Conservation (phyloP, 352 stramenopile species). For the Globisporangium nunn region DNA sequence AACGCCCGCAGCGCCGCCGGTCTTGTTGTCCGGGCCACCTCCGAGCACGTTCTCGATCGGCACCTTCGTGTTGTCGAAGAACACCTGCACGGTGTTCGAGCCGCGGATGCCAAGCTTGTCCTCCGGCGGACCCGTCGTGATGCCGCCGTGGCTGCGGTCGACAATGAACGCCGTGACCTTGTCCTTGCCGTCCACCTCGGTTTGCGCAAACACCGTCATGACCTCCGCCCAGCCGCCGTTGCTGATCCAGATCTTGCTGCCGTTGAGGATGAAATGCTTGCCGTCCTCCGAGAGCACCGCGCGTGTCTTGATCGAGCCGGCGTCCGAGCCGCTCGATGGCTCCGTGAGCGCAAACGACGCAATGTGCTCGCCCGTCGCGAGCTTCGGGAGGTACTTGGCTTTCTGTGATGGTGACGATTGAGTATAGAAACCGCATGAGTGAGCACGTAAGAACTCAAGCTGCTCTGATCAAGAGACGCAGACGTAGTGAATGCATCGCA, state of each 20-base stretch:
- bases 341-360: constrained; percentile 88
- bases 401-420: constrained; percentile 25
- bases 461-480: too few relatives aligned
- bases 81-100: constrained; percentile 95
- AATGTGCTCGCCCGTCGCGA: constrained; percentile 84
- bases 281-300: constrained; percentile 88
- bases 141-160: constrained; percentile 87
- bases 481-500: background rate
- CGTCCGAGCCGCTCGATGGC: constrained; percentile 87
- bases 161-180: constrained; percentile 98
- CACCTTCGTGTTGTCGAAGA: constrained; percentile 94
- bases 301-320: constrained; percentile 86
- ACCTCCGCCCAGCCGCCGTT: constrained; percentile 94
- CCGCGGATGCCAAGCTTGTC: constrained; percentile 97
- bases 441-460: too few relatives aligned
- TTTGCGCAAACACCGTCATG: constrained; percentile 97
- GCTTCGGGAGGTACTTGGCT: constrained; percentile 85
- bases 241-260: constrained; percentile 97
- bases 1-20: constrained; percentile 57
- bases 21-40: constrained; percentile 66
- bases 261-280: constrained; percentile 89
- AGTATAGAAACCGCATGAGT: too few relatives aligned
- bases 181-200: constrained; percentile 92
- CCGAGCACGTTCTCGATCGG: constrained; percentile 89
- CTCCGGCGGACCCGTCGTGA: constrained; percentile 90